Evolutionary conservation across 441 rosid genomes (phyloP), one percentile per base, ranked within the genome.

Genomic region (Biscutella auriculata): DNA sequence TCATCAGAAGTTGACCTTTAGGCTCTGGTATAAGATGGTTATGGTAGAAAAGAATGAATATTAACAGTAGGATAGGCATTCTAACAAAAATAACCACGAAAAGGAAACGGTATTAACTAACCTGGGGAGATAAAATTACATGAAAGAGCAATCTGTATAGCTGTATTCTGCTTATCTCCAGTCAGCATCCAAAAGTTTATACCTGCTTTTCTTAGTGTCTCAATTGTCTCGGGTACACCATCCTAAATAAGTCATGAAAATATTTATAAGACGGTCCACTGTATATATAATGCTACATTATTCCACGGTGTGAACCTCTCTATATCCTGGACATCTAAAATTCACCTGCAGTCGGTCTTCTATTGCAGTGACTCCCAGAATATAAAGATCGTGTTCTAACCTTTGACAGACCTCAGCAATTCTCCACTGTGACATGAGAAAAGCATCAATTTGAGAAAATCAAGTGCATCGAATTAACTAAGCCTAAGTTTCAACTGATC

Each of bases 351-450:
- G 72, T 47, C 90, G 90, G 71, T 94, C 99, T 73, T 90, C 99
- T 60, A 94, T 84, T 40, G 99, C 99, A 23, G 97, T 85, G 63
- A 94, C 95, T 60, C 99, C 99, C 43, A 94, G 87, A 73, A 94
- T 75, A 79, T 85, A 78, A 67, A 94, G 82, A 79, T 88, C 87
- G 56, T 74, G 87, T 64, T 94, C 99, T 73, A 94, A 65, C 75
- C 72, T 78, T 70, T 94, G 96, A 73, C 99, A 94, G 52, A 79
- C 92, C 88, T 94, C 99, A 44, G 96, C 97, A 48, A 94, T 73
- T 75, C 84, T 94, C 99, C 99, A 90, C 99, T 94, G 82, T 64
- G 26, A 51, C 45, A 63, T 17, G 34, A 44, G 52, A 78, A 68
- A 63, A 63, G 60, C 43, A 67, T 46, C 26, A 19, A 60, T 33